phyloP scores from a whole-genome alignment of 148 eudicot genomes.

The Camellia lanceoleosa region DNA sequence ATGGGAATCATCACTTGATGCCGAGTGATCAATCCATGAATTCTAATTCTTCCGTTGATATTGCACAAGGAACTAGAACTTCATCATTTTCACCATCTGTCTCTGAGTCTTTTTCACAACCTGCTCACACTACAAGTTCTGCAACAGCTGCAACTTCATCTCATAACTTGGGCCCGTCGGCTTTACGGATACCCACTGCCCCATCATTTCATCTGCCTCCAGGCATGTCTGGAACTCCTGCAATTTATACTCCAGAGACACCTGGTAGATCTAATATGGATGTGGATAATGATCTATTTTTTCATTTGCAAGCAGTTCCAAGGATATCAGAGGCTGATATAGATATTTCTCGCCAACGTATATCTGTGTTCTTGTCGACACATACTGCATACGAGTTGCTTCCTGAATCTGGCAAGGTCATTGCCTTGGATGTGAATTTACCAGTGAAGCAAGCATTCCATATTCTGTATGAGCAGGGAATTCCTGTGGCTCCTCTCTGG shows the following conservation, averaged over 20 bases:
- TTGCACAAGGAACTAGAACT: slow-evolving; percentile 29
- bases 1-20: slow-evolving; percentile 23
- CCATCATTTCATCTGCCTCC: slow-evolving; percentile 43
- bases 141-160: slow-evolving; percentile 29
- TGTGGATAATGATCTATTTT: slow-evolving; percentile 59
- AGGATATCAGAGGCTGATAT: slow-evolving; percentile 64
- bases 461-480: slow-evolving; percentile 91
- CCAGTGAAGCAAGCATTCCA: slow-evolving; percentile 98
- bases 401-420: slow-evolving; percentile 95
- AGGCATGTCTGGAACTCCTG: slow-evolving; percentile 41
- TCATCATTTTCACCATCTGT: slow-evolving; percentile 30
- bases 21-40: slow-evolving; percentile 20
- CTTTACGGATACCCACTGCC: slow-evolving; percentile 30
- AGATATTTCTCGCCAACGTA: slow-evolving; percentile 72
- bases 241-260: slow-evolving; percentile 37
- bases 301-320: slow-evolving; percentile 47
- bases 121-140: slow-evolving; percentile 33
- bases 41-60: slow-evolving; percentile 26
- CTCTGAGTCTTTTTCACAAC: slow-evolving; percentile 31
- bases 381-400: slow-evolving; percentile 89
- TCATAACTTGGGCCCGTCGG: slow-evolving; percentile 27
- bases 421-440: slow-evolving; percentile 75
- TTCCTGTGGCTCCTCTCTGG: slow-evolving; percentile 91
- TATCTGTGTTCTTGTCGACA: slow-evolving; percentile 69
- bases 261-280: slow-evolving; percentile 72